These are phyloP conservation scores for Rhizoclosmatium globosum DNA, from an alignment of 192 early-diverging fungal species.

Conservation along the genomic window DNA sequence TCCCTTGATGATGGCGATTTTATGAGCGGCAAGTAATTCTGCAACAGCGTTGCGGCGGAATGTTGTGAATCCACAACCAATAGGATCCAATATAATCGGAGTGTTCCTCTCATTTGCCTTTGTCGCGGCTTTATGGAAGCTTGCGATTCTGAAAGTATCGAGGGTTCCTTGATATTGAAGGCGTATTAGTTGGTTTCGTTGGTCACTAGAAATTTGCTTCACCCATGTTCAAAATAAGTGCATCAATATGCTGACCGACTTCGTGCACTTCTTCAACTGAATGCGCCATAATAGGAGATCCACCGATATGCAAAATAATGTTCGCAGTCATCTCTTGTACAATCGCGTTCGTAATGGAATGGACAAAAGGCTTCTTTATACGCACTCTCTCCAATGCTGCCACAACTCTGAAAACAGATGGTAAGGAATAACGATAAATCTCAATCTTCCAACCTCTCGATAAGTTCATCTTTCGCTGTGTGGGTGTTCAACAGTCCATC, in stretches of 20 bases:
- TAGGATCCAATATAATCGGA: conserved; percentile 80
- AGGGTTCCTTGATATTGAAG: conserved; percentile 63
- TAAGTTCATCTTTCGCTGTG: neutral
- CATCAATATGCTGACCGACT: conserved; percentile 40
- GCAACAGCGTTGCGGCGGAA: conserved; percentile 59
- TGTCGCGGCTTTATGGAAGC: conserved; percentile 61
- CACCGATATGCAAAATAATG: conserved; percentile 81
- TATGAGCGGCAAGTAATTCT: conserved; percentile 60
- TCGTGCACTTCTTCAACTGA: conserved; percentile 64
- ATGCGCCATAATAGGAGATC: conserved; percentile 83
- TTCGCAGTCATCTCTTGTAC: conserved; percentile 91
- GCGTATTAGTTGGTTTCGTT: conserved; percentile 52
- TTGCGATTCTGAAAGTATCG: conserved; percentile 52
- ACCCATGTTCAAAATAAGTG: conserved; percentile 56
- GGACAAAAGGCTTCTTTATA: conserved; percentile 70
- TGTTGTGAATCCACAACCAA: conserved; percentile 77
- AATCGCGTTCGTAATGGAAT: conserved; percentile 86
- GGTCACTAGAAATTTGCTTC: too few relatives aligned
- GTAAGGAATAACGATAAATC: conserved; percentile 1
- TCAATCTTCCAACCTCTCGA: conserved; percentile 19
- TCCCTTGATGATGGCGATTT: conserved; percentile 81
- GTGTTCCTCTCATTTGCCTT: conserved; percentile 56
- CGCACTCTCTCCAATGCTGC: conserved; percentile 49
- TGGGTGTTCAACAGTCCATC: neutral
- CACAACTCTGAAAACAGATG: conserved; percentile 48